Evolutionary conservation across 805 yeast species (phyloP), one percentile per base, ranked within the genome.

Genomic region (Yarrowia keelungensis): DNA sequence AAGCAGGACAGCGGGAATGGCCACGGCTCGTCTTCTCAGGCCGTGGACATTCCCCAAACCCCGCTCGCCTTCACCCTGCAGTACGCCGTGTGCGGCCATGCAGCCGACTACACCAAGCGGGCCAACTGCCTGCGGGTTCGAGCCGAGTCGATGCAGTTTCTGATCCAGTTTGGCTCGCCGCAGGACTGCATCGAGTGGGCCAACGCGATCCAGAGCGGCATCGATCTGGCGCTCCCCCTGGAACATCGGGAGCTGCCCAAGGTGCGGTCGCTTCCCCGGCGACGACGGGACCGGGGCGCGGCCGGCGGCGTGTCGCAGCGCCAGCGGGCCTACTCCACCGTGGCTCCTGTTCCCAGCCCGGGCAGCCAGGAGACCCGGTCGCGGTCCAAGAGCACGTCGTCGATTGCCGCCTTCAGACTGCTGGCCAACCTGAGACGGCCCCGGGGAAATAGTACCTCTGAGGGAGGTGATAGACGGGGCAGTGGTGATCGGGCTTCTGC

Each of bases 111-210:
- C 77, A 84, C 83, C 69, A 91, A 92, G 76, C 85, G 84, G 71
- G 82, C 85, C 16, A 84, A 87, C 74, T 91, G 89, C 5, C 77
- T 92, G 47, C 80, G 99, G 62, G 73, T 94, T 16, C 84, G 99
- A 22, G 84, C 89, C 45, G 98, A 94, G 78, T 85, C 89, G 47
- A 92, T 91, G 76, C 98, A 94, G 77, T 83, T 91, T 71, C 76
- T 94, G 50, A 72, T 94, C 2, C 87, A 86, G 69, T 91, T 91
- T 73, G 76, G 84, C 1, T 81, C 83, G 50, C 83, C 88, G 4
- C 86, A 86, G 73, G 88, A 86, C 45, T 83, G 92, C 82, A 85
- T 94, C 65, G 85, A 85, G 49, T 94, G 97, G 98, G 84, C 91
- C 69, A 83, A 85, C 74, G 87, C 87, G 54, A 70, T 95, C 16